Conservation (phyloP, 169 alveolate genomes). For the Eimeria falciformis region DNA sequence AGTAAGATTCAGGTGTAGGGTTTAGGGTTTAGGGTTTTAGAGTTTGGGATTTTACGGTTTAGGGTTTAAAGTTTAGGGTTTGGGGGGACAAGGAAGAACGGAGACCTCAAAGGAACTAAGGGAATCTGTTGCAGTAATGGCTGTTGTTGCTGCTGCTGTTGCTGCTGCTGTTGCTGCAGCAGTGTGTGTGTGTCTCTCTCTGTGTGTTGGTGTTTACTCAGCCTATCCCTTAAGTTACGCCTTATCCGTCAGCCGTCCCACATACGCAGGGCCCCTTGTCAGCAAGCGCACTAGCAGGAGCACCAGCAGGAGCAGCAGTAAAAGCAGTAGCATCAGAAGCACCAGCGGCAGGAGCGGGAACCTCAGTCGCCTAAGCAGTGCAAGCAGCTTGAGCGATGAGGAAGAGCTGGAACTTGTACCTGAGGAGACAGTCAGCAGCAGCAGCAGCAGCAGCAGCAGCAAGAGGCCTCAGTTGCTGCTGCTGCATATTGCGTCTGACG, state of each 20-base stretch:
- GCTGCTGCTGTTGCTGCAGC: slow-evolving; percentile 22
- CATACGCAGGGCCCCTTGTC: slow-evolving; percentile 47
- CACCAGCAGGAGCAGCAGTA: neutral
- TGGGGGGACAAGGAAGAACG: too few species aligned
- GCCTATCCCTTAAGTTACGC: slow-evolving; percentile 21
- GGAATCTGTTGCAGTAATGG: neutral
- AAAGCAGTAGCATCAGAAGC: slow-evolving; percentile 15
- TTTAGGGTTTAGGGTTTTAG: neutral
- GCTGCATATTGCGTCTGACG: slow-evolving; percentile 6
- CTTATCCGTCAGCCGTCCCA: neutral
- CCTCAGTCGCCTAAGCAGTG: slow-evolving; percentile 34
- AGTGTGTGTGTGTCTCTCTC: neutral
- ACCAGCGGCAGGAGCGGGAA: neutral
- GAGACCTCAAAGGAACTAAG: too few species aligned
- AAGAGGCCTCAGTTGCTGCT: slow-evolving; percentile 14
- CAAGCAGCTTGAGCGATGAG: slow-evolving; percentile 23
- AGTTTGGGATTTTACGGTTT: neutral
- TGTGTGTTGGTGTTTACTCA: neutral
- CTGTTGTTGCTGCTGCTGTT: neutral
- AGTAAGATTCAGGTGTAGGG: neutral
- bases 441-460: neutral
- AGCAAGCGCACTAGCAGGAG: neutral
- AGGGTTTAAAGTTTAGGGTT: neutral
- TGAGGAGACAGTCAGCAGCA: too few species aligned
- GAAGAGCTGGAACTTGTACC: slow-evolving; percentile 24